phyloP scores from a whole-genome alignment of 345 rosid species.

The Hibiscus mutabilis region DNA sequence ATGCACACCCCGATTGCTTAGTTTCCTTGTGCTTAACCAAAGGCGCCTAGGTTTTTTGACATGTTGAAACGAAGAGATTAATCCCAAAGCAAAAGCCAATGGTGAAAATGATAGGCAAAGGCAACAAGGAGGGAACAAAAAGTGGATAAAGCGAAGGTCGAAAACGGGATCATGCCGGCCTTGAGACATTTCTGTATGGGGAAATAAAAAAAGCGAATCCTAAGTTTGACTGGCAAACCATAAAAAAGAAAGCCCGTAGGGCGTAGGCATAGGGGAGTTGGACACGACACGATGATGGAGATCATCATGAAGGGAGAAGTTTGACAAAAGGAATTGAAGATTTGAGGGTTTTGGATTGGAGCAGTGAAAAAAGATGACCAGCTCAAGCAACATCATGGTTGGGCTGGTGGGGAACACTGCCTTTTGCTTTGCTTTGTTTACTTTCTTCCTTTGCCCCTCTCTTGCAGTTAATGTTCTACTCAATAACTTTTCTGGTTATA shows the following conservation, averaged over 20 bases:
- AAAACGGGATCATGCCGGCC: conserved; percentile 28
- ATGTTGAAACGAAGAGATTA: background rate
- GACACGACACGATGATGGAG: conserved; percentile 10
- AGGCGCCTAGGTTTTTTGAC: background rate
- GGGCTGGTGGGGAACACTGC: conserved; percentile 47
- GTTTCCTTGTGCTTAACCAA: background rate
- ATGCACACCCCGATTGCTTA: background rate
- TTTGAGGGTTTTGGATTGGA: conserved; percentile 13
- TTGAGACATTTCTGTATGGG: conserved; percentile 21
- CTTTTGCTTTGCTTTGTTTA: conserved; percentile 19
- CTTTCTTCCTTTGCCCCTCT: background rate
- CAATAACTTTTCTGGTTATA: no score
- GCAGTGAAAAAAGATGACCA: conserved; percentile 24
- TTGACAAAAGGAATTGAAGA: background rate
- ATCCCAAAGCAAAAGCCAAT: background rate
- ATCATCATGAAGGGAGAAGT: conserved; percentile 2
- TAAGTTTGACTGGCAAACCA: conserved; percentile 25
- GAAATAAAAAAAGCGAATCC: conserved; percentile 16
- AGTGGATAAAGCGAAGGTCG: conserved; percentile 16
- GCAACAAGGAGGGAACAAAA: conserved; percentile 2
- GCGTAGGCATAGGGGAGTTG: background rate
- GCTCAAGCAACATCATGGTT: conserved; percentile 34
- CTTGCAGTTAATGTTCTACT: background rate
- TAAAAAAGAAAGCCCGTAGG: background rate
- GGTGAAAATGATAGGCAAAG: background rate